A percentile compares a stretch with the other conserved stretches of the same genome.
phyloP scores from a whole-genome alignment of 73 alveolate genomes.

The Uronychia binucleata region DNA sequence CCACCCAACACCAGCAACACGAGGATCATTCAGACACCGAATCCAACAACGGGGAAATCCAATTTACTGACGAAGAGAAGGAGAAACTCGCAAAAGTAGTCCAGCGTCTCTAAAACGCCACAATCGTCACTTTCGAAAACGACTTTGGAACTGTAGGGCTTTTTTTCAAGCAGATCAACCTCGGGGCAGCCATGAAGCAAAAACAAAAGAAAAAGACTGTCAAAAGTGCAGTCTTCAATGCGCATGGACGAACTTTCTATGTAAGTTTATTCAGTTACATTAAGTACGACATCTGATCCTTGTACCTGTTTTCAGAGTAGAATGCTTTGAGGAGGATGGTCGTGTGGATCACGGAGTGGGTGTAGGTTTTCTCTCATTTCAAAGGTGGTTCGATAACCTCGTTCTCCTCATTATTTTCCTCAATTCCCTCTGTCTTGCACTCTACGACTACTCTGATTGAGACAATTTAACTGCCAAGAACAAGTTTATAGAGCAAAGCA shows the following conservation, averaged over 20 bases:
- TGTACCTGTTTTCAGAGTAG: neutral
- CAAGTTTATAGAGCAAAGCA: conserved; percentile 4
- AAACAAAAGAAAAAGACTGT: neutral
- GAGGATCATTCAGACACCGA: no score
- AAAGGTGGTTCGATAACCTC: conserved; percentile 20
- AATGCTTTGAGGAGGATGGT: neutral
- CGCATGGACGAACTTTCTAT: neutral
- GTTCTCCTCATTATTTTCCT: conserved; percentile 2
- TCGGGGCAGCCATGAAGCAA: neutral
- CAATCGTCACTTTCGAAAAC: no score
- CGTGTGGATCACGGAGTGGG: neutral
- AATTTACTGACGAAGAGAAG: no score
- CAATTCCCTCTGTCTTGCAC: conserved; percentile 30
- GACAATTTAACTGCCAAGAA: neutral
- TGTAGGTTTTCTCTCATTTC: neutral
- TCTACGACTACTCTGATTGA: conserved; percentile 30
- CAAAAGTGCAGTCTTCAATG: neutral
- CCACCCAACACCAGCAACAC: no score
- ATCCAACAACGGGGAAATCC: no score
- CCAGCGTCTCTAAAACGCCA: no score
- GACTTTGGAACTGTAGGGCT: no score
- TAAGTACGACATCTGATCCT: neutral
- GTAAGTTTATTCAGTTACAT: neutral
- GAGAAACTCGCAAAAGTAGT: no score
- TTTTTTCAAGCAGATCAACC: neutral